phyloP scores from a whole-genome alignment of 352 stramenopile genomes.

The Phytophthora nicotianae region DNA sequence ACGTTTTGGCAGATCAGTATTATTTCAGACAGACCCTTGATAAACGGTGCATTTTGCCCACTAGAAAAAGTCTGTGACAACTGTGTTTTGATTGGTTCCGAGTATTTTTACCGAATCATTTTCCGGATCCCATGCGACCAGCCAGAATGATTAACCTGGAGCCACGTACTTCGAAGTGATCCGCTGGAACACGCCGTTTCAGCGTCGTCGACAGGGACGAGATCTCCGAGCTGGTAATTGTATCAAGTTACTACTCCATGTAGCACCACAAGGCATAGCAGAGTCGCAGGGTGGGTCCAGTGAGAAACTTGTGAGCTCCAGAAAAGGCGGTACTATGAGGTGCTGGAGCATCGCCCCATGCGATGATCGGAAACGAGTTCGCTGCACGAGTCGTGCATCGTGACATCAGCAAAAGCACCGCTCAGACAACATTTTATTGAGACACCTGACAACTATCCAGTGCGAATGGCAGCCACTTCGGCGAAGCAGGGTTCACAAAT shows the following conservation, averaged over 20 bases:
- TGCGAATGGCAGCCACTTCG: constrained; percentile 13
- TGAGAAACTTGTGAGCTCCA: neutral
- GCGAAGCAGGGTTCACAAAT: neutral
- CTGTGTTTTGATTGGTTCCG: neutral
- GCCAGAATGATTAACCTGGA: neutral
- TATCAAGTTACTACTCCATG: neutral
- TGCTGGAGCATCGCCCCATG: constrained; percentile 1
- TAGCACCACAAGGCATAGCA: neutral
- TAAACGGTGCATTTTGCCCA: neutral
- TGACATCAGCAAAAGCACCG: constrained; percentile 1
- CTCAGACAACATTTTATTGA: constrained; percentile 5
- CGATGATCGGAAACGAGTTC: neutral
- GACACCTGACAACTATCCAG: constrained; percentile 24
- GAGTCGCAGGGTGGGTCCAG: neutral
- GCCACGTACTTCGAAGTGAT: neutral
- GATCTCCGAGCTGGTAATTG: neutral
- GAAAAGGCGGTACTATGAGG: neutral
- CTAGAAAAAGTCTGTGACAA: neutral
- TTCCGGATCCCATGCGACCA: neutral
- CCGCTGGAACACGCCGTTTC: constrained; percentile 2
- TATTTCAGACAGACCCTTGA: neutral
- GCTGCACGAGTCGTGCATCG: constrained; percentile 8
- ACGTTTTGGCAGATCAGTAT: neutral
- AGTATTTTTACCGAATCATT: constrained; percentile 1
- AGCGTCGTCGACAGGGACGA: neutral